Conservation (phyloP, 495 filamentous ascomycete genomes). For the Bryoglossum gracile region DNA sequence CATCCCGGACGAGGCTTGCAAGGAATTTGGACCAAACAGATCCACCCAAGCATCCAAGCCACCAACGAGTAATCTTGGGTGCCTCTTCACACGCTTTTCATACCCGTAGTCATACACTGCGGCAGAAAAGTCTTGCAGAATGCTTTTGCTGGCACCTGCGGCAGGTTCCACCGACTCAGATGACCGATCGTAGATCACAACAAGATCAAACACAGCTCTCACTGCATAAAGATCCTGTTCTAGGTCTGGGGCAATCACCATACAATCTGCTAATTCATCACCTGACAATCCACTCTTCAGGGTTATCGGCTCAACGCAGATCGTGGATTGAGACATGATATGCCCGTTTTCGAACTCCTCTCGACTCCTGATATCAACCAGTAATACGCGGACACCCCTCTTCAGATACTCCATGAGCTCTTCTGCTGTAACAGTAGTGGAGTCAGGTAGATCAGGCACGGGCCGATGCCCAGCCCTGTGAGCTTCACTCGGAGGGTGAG, state of each 20-base stretch:
- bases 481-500: constrained; percentile 13
- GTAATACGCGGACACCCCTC: constrained; percentile 51
- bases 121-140: constrained; percentile 63
- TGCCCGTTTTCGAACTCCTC: constrained; percentile 83
- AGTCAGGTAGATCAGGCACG: constrained; percentile 41
- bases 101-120: constrained; percentile 80
- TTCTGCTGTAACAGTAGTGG: constrained; percentile 55
- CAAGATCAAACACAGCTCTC: constrained; percentile 72
- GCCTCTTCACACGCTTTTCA: constrained; percentile 53
- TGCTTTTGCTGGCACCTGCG: constrained; percentile 39
- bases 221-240: constrained; percentile 70
- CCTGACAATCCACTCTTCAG: constrained; percentile 73
- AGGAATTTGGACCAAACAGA: constrained; percentile 61
- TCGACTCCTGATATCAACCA: constrained; percentile 81
- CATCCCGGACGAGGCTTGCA: constrained; percentile 34
- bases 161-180: constrained; percentile 44
- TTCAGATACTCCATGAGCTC: constrained; percentile 57
- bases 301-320: constrained; percentile 85
- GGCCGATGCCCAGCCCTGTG: constrained; percentile 21
- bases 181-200: constrained; percentile 83
- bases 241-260: constrained; percentile 66
- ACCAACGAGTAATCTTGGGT: constrained; percentile 70
- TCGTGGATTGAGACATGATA: constrained; percentile 69
- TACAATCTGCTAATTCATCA: constrained; percentile 71
- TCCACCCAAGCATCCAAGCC: constrained; percentile 82